Conservation (phyloP, 768 basidiomycete species). For the Coprinellus aureogranulatus region DNA sequence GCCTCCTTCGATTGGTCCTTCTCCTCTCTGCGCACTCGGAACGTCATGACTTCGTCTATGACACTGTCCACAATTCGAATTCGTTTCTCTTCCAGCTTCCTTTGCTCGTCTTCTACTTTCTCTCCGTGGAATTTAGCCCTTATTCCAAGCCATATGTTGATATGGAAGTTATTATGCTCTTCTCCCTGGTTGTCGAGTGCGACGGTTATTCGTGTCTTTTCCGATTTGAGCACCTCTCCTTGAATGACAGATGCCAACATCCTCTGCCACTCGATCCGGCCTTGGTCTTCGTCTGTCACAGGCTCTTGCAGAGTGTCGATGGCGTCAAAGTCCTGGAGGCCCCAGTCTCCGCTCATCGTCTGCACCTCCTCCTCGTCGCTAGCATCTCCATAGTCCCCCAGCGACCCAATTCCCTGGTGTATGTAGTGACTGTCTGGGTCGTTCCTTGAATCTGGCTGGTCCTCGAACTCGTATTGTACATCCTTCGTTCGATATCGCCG, state of each 20-base stretch:
- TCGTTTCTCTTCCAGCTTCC: conserved; percentile 78
- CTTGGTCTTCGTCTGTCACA: conserved; percentile 69
- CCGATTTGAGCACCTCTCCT: conserved; percentile 92
- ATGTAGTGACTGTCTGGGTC: conserved; percentile 86
- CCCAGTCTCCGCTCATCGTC: conserved; percentile 43
- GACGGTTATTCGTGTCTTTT: conserved; percentile 88
- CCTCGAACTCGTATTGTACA: conserved; percentile 33
- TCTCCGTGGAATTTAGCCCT: conserved; percentile 82
- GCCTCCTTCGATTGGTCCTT: conserved; percentile 32
- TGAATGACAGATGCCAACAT: conserved; percentile 91
- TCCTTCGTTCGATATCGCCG: conserved; percentile 66
- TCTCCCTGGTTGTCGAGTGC: conserved; percentile 69
- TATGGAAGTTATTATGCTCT: conserved; percentile 63
- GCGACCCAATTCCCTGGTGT: conserved; percentile 65
- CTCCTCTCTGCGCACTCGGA: conserved; percentile 51
- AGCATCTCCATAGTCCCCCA: conserved; percentile 65
- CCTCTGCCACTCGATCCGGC: conserved; percentile 92
- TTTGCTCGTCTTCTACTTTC: conserved; percentile 78
- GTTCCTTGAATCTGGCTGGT: conserved; percentile 66
- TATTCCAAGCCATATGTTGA: conserved; percentile 85
- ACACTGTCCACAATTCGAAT: conserved; percentile 77
- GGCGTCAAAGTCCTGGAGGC: conserved; percentile 53
- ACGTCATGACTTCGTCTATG: conserved; percentile 78
- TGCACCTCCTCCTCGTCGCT: conserved; percentile 74
- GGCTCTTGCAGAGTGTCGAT: conserved; percentile 55